Evolutionary conservation across 2,329 filamentous ascomycete species (phyloP).

Genomic region (Leptographium wingfieldii): DNA sequence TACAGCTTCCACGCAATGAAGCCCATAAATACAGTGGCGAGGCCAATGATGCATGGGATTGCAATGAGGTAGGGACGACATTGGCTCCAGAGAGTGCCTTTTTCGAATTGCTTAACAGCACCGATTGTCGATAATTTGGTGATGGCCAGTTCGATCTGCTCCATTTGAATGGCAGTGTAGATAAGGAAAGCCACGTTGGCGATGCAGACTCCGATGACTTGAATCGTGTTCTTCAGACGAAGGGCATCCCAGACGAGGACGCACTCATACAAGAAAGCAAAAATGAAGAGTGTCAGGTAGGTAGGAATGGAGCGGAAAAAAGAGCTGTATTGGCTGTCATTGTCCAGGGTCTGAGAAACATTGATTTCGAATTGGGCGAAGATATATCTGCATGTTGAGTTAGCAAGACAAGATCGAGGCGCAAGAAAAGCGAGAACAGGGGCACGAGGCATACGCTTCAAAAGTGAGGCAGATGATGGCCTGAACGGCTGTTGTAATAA

Average conservation of each 20-base stretch:
- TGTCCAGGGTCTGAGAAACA: slow-evolving; percentile 30
- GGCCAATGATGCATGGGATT: slow-evolving; percentile 70
- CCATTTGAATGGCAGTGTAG: slow-evolving; percentile 85
- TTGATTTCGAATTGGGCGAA: slow-evolving; percentile 74
- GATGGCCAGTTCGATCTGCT: slow-evolving; percentile 74
- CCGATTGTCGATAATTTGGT: slow-evolving; percentile 38
- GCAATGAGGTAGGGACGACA: slow-evolving; percentile 70
- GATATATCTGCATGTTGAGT: slow-evolving; percentile 44
- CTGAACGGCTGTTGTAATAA: slow-evolving; percentile 61
- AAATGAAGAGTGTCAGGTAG: slow-evolving; percentile 92
- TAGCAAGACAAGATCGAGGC: neutral
- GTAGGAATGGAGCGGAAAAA: slow-evolving; percentile 72
- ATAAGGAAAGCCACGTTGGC: slow-evolving; percentile 87
- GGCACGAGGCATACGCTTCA: slow-evolving; percentile 60
- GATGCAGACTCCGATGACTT: slow-evolving; percentile 86
- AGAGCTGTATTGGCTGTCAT: slow-evolving; percentile 31
- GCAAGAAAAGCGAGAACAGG: neutral
- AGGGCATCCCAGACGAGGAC: slow-evolving; percentile 87
- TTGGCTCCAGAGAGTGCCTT: slow-evolving; percentile 48
- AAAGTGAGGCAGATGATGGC: slow-evolving; percentile 69
- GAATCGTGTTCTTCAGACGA: slow-evolving; percentile 93
- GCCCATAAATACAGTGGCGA: slow-evolving; percentile 59
- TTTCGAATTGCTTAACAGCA: slow-evolving; percentile 11
- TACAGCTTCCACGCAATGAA: slow-evolving; percentile 90
- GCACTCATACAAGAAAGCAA: slow-evolving; percentile 88